These are phyloP conservation scores for Bassia scoparia DNA, from an alignment of 148 eudicot genomes.

Conservation along the genomic window DNA sequence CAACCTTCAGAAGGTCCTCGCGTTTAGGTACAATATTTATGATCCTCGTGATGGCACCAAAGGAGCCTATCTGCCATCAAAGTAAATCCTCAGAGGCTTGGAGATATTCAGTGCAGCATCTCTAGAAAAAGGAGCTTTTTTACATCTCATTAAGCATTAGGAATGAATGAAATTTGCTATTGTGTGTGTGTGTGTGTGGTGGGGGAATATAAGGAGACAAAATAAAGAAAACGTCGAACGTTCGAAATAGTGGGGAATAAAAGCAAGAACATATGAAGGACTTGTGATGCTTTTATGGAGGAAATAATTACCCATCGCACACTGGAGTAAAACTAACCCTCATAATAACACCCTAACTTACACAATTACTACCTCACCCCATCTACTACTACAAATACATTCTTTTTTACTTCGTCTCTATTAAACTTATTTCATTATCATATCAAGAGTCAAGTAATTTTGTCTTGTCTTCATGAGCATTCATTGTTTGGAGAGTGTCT, in stretches of 20 bases:
- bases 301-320: too few relatives aligned
- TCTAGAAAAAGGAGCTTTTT: background rate
- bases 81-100: slow-evolving; percentile 29
- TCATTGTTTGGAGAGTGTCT: too few relatives aligned
- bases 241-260: background rate
- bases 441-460: background rate
- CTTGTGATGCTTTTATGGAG: too few relatives aligned
- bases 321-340: too few relatives aligned
- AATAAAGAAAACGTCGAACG: background rate
- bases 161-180: too few relatives aligned
- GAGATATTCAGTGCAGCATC: slow-evolving; percentile 19
- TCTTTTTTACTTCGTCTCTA: background rate
- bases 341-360: background rate
- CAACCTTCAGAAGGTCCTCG: slow-evolving; percentile 86
- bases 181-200: too few relatives aligned
- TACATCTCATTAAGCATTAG: too few relatives aligned
- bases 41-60: slow-evolving; percentile 93
- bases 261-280: too few relatives aligned
- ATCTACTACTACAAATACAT: background rate
- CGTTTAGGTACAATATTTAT: slow-evolving; percentile 76
- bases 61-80: slow-evolving; percentile 96
- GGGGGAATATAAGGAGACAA: background rate
- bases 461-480: background rate
- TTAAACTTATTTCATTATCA: too few relatives aligned
- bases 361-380: background rate